Base-by-base conservation (phyloP, 768 basidiomycete genomes). In the Pleurotus cornucopiae region DNA sequence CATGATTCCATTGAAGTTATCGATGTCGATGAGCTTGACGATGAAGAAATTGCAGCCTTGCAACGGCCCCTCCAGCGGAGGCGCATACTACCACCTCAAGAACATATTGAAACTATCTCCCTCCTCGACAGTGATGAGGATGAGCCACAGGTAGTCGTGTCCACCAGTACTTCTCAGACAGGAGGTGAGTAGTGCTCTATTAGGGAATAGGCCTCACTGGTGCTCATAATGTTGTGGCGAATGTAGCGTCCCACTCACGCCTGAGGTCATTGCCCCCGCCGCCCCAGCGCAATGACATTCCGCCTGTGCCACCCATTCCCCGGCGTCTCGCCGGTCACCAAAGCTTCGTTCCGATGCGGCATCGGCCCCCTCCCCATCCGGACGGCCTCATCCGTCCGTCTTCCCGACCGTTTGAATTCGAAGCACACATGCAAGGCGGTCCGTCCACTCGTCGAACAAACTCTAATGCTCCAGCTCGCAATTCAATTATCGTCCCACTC, bases 271-370 rank as follows among this genome's bases (percentile, higher is more conserved):
- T 82, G 23, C 82, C 85, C 12, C 81, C 81, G 6, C 77, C 74
- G 30, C 60, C 64, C 7, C 71, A 70, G 49, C 62, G 67, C 21
- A 63, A 61, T 14, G 58, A 65, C 1, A 67, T 78, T 3, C 88
- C 86, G 0, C 84, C 85, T 1, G 82, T 88, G 0, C 88, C 87
- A 2, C 64, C 71, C 11, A 54, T 81, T 20, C 81, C 81, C 1
- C 65, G 56, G 4, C 72, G 71, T 52, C 74, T 60, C 57, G 69
- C 67, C 5, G 60, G 64, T 0, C 67, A 70, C 1, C 62, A 62
- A 20, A 65, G 75, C 25, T 77, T 77, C 20, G 58, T 77, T 25
- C 73, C 74, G 4, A 60, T 73, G 58, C 74, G 69, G 4, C 70
- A 65, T 2, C 73, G 67, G 14, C 64, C 69, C 3, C 70, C 68